A percentile compares a stretch with the other conserved stretches of the same genome.
Evolutionary conservation across 768 basidiomycete species (phyloP).

Genomic region (Trametes cingulata): DNA sequence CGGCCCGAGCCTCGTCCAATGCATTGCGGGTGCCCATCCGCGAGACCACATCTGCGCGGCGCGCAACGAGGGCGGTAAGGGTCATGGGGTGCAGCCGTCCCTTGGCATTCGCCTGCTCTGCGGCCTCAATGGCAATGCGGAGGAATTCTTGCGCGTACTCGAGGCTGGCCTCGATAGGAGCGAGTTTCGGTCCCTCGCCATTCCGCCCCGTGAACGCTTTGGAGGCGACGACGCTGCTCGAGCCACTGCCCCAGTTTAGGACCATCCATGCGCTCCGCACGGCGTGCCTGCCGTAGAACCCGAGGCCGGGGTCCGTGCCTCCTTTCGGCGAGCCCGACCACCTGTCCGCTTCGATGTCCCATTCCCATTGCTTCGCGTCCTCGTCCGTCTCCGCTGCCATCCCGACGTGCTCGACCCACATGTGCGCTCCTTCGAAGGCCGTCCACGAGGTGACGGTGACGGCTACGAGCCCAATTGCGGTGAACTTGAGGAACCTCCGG

Average conservation of each 20-base stretch:
- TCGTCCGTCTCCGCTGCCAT: conserved; percentile 50
- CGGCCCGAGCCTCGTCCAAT: conserved; percentile 52
- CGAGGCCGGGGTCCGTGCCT: conserved; percentile 74
- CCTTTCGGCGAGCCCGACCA: conserved; percentile 56
- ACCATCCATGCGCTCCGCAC: conserved; percentile 75
- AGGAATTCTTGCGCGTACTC: conserved; percentile 57
- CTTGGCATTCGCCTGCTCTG: conserved; percentile 40
- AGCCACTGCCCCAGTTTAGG: conserved; percentile 60
- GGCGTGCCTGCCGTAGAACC: conserved; percentile 58
- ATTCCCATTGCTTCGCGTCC: conserved; percentile 61
- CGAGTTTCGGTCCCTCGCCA: conserved; percentile 37
- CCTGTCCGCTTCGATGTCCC: conserved; percentile 60
- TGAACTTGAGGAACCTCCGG: conserved; percentile 50
- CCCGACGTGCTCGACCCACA: conserved; percentile 63
- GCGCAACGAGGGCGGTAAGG: conserved; percentile 52
- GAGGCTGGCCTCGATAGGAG: conserved; percentile 55
- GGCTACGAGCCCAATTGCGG: conserved; percentile 45
- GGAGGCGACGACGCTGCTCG: conserved; percentile 40
- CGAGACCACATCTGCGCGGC: conserved; percentile 60
- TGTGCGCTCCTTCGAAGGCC: conserved; percentile 57
- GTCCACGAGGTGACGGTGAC: conserved; percentile 47
- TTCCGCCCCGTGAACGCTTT: conserved; percentile 38
- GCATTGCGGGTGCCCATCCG: conserved; percentile 54
- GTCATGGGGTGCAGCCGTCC: conserved; percentile 52
- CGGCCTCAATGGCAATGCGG: conserved; percentile 47